These are phyloP conservation scores for Kwoniella dendrophila DNA, from an alignment of 768 basidiomycete species.

Conservation along the genomic window DNA sequence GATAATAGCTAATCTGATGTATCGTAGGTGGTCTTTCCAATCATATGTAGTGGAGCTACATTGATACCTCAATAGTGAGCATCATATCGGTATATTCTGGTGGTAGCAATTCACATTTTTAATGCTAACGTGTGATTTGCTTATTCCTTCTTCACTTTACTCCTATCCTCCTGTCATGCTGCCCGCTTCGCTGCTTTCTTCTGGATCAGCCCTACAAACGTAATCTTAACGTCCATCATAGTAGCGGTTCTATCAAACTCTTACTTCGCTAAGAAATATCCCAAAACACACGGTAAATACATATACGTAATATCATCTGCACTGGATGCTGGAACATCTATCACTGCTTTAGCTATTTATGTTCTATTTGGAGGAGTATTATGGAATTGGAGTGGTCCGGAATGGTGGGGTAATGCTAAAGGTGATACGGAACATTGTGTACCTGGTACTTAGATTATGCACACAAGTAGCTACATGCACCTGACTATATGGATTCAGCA, in stretches of 20 bases:
- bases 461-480: not conserved
- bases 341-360: constrained; percentile 53
- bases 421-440: constrained; percentile 56
- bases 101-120: no score
- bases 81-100: no score
- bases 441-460: constrained; percentile 31
- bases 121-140: no score
- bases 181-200: no score
- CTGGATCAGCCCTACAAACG: constrained; percentile 51
- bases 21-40: constrained; percentile 50
- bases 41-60: constrained; percentile 54
- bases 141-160: not conserved
- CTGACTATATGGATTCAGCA: no score
- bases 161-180: no score
- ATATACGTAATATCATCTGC: constrained; percentile 54
- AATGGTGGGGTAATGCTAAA: constrained; percentile 53
- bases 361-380: constrained; percentile 50
- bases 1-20: not conserved
- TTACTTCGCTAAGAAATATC: constrained; percentile 43
- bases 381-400: constrained; percentile 36
- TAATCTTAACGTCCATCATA: constrained; percentile 48
- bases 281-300: constrained; percentile 42
- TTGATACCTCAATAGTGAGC: constrained; percentile 55
- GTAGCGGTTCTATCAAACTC: constrained; percentile 47
- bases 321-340: constrained; percentile 54